phyloP scores from a whole-genome alignment of 2,329 filamentous ascomycete species.

The Blastomyces percursus region DNA sequence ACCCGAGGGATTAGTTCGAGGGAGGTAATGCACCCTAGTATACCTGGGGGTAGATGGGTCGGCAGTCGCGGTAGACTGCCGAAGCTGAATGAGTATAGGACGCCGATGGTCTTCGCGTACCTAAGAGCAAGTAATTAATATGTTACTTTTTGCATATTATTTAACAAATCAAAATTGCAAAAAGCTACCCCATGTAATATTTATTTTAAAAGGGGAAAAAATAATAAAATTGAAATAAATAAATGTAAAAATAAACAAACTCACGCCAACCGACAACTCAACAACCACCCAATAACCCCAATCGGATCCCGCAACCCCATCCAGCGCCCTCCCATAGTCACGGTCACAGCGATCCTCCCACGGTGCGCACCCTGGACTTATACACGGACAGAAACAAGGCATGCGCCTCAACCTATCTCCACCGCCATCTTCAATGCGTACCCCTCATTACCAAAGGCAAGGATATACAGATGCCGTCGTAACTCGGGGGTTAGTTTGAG shows the following conservation, averaged over 20 bases:
- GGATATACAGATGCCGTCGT: neutral
- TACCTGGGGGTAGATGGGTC: neutral
- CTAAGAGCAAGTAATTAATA: neutral
- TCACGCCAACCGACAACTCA: neutral
- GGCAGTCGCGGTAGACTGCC: neutral
- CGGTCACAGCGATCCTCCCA: neutral
- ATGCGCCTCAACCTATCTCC: neutral
- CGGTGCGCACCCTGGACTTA: neutral
- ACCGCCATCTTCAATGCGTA: neutral
- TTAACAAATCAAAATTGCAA: too few species aligned
- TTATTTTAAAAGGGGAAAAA: neutral
- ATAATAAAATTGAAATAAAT: neutral
- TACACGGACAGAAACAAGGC: neutral
- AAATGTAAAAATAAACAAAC: neutral
- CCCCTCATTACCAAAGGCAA: neutral
- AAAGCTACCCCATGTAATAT: too few species aligned
- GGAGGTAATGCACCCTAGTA: neutral
- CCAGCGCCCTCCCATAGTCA: neutral
- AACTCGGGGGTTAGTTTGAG: neutral
- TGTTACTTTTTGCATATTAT: too few species aligned
- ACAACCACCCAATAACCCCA: neutral
- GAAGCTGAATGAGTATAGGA: neutral
- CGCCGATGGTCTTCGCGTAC: neutral
- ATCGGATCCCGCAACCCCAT: neutral
- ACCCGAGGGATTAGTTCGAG: neutral